A percentile compares a stretch with the other conserved stretches of the same genome.
Conservation (phyloP, 2,329 filamentous ascomycete species). For the Aspergillus ustus region DNA sequence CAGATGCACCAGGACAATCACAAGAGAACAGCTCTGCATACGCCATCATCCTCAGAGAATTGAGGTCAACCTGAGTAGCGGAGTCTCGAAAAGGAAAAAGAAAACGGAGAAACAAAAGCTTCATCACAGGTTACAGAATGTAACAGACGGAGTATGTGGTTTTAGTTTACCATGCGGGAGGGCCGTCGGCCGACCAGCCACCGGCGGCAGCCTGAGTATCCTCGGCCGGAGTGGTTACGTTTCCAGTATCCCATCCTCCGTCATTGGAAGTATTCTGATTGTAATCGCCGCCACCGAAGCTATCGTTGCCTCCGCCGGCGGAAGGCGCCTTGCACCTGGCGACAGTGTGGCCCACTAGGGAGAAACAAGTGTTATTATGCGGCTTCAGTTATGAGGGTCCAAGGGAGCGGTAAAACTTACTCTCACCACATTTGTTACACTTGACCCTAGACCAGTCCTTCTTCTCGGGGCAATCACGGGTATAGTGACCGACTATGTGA, state of each 20-base stretch:
- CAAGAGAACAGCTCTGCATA: background rate
- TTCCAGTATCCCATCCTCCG: constrained; percentile 8
- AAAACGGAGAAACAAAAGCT: background rate
- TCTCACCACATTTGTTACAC: constrained; percentile 51
- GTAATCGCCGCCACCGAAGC: constrained; percentile 8
- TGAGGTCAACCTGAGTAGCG: background rate
- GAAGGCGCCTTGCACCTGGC: constrained; percentile 39
- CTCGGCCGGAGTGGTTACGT: constrained; percentile 13
- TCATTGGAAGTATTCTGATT: background rate
- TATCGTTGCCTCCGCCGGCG: constrained; percentile 29
- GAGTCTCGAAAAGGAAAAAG: background rate
- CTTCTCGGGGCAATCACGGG: constrained; percentile 50
- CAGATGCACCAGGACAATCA: background rate
- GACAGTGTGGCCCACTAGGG: constrained; percentile 49
- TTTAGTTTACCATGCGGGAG: background rate
- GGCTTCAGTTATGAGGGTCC: background rate
- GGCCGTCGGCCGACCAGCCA: background rate
- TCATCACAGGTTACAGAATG: background rate
- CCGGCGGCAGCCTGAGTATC: background rate
- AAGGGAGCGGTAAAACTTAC: constrained; percentile 32
- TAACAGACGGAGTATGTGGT: background rate
- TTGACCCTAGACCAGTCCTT: constrained; percentile 50
- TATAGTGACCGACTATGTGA: constrained; percentile 45
- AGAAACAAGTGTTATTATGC: constrained; percentile 3
- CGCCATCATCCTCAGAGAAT: background rate